Evolutionary conservation across 768 basidiomycete genomes (phyloP).

Genomic region (Multifurca ochricompacta): DNA sequence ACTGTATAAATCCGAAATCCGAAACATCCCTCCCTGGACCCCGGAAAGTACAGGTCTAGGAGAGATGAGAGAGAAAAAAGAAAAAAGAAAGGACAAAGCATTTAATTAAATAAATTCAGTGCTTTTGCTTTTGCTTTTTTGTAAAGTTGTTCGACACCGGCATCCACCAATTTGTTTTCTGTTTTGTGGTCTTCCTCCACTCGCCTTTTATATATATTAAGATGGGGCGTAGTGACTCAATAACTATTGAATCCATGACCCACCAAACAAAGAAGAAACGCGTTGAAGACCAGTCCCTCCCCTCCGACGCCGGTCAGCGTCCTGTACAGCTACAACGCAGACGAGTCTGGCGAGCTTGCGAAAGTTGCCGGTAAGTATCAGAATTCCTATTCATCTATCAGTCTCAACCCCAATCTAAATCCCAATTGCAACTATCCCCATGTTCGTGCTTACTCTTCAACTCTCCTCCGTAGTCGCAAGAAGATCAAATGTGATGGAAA

Average conservation of each 20-base stretch:
- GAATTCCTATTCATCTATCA: conserved; percentile 18
- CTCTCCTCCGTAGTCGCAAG: conserved; percentile 52
- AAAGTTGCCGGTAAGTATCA: conserved; percentile 67
- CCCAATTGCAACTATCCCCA: too few relatives aligned
- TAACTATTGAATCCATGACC: conserved; percentile 30
- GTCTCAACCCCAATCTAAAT: too few relatives aligned
- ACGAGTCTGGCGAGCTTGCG: conserved; percentile 85
- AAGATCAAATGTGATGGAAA: conserved; percentile 91
- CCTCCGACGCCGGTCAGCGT: conserved; percentile 53
- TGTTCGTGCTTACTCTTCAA: conserved; percentile 15
- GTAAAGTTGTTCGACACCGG: not conserved
- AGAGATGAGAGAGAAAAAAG: not conserved
- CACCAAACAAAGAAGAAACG: conserved; percentile 75
- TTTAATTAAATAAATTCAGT: too few relatives aligned
- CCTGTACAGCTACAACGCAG: conserved; percentile 71
- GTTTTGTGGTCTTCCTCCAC: conserved; percentile 1
- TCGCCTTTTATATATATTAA: conserved; percentile 11
- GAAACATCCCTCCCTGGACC: too few relatives aligned
- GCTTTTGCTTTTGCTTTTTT: too few relatives aligned
- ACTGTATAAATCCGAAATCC: too few relatives aligned
- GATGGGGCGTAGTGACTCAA: conserved; percentile 19
- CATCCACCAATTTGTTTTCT: not conserved
- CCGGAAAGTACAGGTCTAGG: not conserved
- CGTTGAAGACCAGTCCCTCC: conserved; percentile 43
- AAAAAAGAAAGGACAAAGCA: too few relatives aligned